A percentile compares a stretch with the other conserved stretches of the same genome.
These are phyloP conservation scores for Penicillium cosmopolitanum DNA, from an alignment of 495 filamentous ascomycete species.

Conservation along the genomic window DNA sequence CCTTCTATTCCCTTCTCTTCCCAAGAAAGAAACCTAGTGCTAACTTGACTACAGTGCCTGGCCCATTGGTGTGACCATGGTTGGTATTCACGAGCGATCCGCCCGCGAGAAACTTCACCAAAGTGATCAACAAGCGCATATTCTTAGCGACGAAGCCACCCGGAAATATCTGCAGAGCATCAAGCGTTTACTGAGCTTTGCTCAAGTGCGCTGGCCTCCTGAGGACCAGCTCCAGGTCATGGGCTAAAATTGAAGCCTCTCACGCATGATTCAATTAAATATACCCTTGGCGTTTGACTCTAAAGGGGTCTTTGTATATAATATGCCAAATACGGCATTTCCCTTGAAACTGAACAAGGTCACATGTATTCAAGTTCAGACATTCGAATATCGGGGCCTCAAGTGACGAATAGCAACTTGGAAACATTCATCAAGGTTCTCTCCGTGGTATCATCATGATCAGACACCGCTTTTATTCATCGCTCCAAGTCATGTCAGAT, in stretches of 20 bases:
- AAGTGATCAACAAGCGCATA: conserved; percentile 85
- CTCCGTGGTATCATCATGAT: no score
- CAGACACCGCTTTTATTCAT: not conserved
- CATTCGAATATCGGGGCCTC: no score
- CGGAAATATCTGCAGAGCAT: conserved; percentile 97
- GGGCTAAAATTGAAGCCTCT: conserved; percentile 60
- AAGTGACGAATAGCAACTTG: no score
- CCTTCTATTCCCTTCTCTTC: not conserved
- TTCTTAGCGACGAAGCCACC: conserved; percentile 94
- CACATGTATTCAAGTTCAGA: no score
- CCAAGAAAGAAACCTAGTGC: conserved; percentile 21
- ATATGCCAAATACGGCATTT: not conserved
- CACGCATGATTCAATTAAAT: conserved; percentile 5
- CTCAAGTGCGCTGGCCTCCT: conserved; percentile 94
- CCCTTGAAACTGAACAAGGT: not conserved
- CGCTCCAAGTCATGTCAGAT: not conserved
- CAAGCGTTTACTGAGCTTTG: conserved; percentile 94
- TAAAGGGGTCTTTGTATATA: not conserved
- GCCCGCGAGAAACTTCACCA: conserved; percentile 94
- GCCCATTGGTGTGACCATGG: conserved; percentile 99
- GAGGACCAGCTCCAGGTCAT: conserved; percentile 92
- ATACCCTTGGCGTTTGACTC: conserved; percentile 19
- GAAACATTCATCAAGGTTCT: no score
- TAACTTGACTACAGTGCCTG: conserved; percentile 62
- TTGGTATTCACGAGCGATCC: conserved; percentile 96